Percentiles rank a stretch among this genome's conserved stretches.
phyloP scores from a whole-genome alignment of 2,329 filamentous ascomycete genomes.

The Talaromyces sp. region DNA sequence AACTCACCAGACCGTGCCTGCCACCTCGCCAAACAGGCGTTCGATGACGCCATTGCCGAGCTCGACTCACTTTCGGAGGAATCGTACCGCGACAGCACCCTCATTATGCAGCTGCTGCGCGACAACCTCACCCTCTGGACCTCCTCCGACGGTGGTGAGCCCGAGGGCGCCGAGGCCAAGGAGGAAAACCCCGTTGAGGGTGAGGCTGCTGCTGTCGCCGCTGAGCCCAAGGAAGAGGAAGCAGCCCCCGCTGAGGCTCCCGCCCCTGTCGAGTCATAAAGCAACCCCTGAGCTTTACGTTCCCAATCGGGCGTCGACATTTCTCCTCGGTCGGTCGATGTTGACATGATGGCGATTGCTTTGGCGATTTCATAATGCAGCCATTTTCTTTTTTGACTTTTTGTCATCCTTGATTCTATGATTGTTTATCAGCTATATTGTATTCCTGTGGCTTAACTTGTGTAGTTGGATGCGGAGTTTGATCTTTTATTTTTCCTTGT shows the following conservation, averaged over 20 bases:
- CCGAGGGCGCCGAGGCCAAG: slow-evolving; percentile 55
- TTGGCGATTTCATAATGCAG: neutral
- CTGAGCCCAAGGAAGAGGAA: slow-evolving; percentile 35
- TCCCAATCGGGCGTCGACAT: neutral
- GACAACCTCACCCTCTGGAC: slow-evolving; percentile 99
- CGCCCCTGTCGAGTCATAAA: slow-evolving; percentile 7
- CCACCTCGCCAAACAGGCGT: slow-evolving; percentile 98
- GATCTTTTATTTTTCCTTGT: slow-evolving; percentile 24
- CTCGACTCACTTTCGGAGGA: slow-evolving; percentile 96
- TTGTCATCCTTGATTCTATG: slow-evolving; percentile 18
- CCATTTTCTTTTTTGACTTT: neutral
- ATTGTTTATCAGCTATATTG: slow-evolving; percentile 29
- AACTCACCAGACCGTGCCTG: slow-evolving; percentile 97
- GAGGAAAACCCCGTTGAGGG: slow-evolving; percentile 52
- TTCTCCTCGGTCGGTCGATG: neutral
- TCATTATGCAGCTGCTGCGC: slow-evolving; percentile 98
- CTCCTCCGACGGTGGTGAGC: slow-evolving; percentile 79
- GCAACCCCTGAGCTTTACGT: neutral
- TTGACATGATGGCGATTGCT: neutral
- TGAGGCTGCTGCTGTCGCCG: slow-evolving; percentile 39
- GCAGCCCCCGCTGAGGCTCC: slow-evolving; percentile 25
- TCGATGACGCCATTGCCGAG: slow-evolving; percentile 97
- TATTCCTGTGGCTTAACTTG: slow-evolving; percentile 16
- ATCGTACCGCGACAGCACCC: slow-evolving; percentile 96
- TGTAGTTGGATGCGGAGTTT: slow-evolving; percentile 38